Percentiles rank a stretch among this genome's conserved stretches.
phyloP scores from a whole-genome alignment of 208 protist species.

The Leishmania arabica region DNA sequence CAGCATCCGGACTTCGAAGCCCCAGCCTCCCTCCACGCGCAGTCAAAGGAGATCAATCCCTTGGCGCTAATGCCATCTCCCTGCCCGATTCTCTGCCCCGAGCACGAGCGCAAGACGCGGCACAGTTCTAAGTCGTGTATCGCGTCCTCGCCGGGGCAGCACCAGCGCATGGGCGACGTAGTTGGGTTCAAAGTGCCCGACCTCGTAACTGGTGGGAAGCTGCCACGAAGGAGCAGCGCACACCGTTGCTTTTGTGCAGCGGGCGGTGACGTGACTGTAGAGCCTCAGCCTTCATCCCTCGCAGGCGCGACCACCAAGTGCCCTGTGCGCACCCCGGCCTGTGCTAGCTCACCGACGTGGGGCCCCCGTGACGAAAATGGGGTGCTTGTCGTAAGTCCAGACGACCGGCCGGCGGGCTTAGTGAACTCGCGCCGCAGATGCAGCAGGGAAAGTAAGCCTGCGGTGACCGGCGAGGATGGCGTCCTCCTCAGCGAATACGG shows the following conservation, averaged over 20 bases:
- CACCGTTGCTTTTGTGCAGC: not conserved
- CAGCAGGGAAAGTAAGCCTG: not conserved
- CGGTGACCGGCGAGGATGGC: constrained; percentile 9
- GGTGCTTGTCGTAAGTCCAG: not conserved
- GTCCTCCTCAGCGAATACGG: constrained; percentile 18
- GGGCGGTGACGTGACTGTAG: not conserved
- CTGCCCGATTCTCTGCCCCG: too few relatives aligned
- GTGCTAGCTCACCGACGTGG: not conserved
- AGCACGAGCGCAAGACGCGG: not conserved
- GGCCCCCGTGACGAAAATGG: not conserved
- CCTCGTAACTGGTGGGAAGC: too few relatives aligned
- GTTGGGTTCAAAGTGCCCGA: not conserved
- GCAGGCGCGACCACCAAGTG: not conserved
- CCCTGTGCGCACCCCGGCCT: not conserved
- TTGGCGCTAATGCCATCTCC: not conserved
- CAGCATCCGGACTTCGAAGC: not conserved
- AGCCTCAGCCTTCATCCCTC: not conserved
- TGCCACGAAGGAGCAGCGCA: not conserved
- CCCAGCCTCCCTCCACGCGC: too few relatives aligned
- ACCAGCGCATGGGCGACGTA: not conserved
- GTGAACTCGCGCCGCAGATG: constrained; percentile 5
- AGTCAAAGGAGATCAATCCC: not conserved
- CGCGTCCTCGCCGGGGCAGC: not conserved
- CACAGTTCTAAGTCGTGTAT: not conserved
- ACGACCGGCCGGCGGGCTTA: not conserved